A percentile compares a stretch with the other conserved stretches of the same genome.
phyloP scores from a whole-genome alignment of 352 stramenopile genomes.

The Thalassiosira mediterranea region DNA sequence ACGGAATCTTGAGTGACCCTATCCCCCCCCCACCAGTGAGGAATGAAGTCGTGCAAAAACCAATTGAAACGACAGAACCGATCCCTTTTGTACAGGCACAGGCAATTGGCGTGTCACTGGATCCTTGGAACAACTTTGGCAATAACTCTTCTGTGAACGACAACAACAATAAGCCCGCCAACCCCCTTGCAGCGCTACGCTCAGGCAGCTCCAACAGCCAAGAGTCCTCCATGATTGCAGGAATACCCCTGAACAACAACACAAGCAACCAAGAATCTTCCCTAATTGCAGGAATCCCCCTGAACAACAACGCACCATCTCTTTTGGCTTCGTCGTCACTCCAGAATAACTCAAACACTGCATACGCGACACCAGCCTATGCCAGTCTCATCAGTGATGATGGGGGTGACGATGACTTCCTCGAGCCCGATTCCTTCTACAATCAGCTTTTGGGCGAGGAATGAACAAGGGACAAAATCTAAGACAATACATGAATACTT shows the following conservation, averaged over 20 bases:
- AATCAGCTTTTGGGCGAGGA: conserved; percentile 61
- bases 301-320: conserved; percentile 47
- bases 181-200: conserved; percentile 39
- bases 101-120: conserved; percentile 39
- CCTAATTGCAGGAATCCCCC: conserved; percentile 55
- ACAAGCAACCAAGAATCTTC: conserved; percentile 33
- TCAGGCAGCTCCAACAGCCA: conserved; percentile 16
- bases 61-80: conserved; percentile 8
- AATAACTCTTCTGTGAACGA: background rate
- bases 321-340: conserved; percentile 39
- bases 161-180: conserved; percentile 1
- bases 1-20: conserved; percentile 77
- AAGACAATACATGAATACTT: no score
- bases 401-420: conserved; percentile 44
- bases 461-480: no score
- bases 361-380: conserved; percentile 40
- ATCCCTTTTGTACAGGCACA: conserved; percentile 26
- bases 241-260: conserved; percentile 54
- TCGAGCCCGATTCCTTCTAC: conserved; percentile 66
- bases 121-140: conserved; percentile 58
- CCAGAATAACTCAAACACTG: conserved; percentile 22
- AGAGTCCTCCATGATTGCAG: conserved; percentile 51
- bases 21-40: conserved; percentile 2
- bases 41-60: conserved; percentile 7
- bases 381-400: conserved; percentile 35